Evolutionary conservation across 495 filamentous ascomycete genomes (phyloP).

Genomic region (Podospora australis): DNA sequence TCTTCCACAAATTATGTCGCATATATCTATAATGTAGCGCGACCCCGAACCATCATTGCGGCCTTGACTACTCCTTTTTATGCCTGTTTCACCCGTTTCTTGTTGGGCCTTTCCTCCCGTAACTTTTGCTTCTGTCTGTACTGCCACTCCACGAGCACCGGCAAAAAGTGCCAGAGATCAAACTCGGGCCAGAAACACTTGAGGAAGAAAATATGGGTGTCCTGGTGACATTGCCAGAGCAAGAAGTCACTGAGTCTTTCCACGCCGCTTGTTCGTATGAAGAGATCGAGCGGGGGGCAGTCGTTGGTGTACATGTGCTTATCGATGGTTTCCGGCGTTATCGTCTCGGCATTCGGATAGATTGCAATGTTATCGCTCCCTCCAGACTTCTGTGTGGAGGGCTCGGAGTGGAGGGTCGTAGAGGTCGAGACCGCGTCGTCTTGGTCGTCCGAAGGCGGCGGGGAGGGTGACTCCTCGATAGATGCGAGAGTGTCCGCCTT

Average conservation of each 20-base stretch:
- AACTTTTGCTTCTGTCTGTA: slow-evolving; percentile 54
- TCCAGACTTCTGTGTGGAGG: slow-evolving; percentile 42
- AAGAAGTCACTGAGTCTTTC: slow-evolving; percentile 92
- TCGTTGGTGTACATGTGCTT: slow-evolving; percentile 78
- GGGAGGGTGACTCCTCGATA: slow-evolving; percentile 32
- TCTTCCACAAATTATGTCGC: too few species aligned
- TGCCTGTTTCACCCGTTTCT: slow-evolving; percentile 22
- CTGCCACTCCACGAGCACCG: slow-evolving; percentile 89
- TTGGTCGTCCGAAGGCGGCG: slow-evolving; percentile 29
- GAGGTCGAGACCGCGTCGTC: slow-evolving; percentile 53
- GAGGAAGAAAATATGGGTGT: slow-evolving; percentile 87
- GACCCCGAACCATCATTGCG: too few species aligned
- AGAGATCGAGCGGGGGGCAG: slow-evolving; percentile 79
- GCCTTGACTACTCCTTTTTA: too few species aligned
- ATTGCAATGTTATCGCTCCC: slow-evolving; percentile 20
- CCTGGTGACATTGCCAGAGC: slow-evolving; percentile 94
- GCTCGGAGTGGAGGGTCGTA: slow-evolving; percentile 39
- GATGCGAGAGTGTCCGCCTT: slow-evolving; percentile 43
- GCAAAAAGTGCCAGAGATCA: slow-evolving; percentile 88
- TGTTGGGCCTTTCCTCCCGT: slow-evolving; percentile 32
- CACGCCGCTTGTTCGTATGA: slow-evolving; percentile 87
- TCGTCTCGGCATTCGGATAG: slow-evolving; percentile 66
- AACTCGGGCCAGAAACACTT: slow-evolving; percentile 96
- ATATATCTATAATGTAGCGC: too few species aligned
- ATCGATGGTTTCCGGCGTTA: slow-evolving; percentile 70